Percentiles rank a stretch among this genome's conserved stretches.
phyloP scores from a whole-genome alignment of 2,329 filamentous ascomycete genomes.

The Pseudogymnoascus sp. region DNA sequence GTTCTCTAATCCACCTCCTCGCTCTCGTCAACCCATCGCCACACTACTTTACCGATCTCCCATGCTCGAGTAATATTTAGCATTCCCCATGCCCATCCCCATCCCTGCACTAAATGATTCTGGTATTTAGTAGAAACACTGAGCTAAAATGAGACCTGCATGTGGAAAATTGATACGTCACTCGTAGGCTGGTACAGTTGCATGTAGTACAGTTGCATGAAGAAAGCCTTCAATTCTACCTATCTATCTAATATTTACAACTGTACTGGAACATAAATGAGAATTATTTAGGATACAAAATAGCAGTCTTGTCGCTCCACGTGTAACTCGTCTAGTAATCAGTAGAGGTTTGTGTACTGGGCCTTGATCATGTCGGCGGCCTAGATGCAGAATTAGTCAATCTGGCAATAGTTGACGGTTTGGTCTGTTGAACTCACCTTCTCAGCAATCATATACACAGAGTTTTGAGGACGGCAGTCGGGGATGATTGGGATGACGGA shows the following conservation, averaged over 20 bases:
- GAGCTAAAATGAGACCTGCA: background rate
- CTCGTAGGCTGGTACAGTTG: background rate
- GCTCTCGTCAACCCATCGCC: conserved; percentile 43
- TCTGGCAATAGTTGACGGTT: background rate
- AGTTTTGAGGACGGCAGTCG: conserved; percentile 50
- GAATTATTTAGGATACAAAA: background rate
- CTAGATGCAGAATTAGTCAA: conserved; percentile 14
- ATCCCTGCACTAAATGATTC: background rate
- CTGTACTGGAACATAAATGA: background rate
- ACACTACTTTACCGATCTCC: conserved; percentile 55
- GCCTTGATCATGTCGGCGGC: conserved; percentile 41
- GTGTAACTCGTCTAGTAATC: background rate
- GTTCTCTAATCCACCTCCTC: conserved; percentile 11
- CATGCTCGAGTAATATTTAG: conserved; percentile 53
- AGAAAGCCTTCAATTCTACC: background rate
- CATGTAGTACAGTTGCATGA: too few relatives aligned
- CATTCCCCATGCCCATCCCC: too few relatives aligned
- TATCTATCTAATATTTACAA: background rate
- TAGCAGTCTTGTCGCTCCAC: background rate
- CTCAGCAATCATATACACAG: conserved; percentile 53
- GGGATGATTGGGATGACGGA: conserved; percentile 47
- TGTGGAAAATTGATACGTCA: background rate
- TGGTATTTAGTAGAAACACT: background rate
- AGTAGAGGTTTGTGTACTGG: conserved; percentile 31
- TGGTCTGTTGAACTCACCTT: conserved; percentile 36